These are phyloP conservation scores for Rusavskia elegans DNA, from an alignment of 495 filamentous ascomycete genomes.

Conservation along the genomic window DNA sequence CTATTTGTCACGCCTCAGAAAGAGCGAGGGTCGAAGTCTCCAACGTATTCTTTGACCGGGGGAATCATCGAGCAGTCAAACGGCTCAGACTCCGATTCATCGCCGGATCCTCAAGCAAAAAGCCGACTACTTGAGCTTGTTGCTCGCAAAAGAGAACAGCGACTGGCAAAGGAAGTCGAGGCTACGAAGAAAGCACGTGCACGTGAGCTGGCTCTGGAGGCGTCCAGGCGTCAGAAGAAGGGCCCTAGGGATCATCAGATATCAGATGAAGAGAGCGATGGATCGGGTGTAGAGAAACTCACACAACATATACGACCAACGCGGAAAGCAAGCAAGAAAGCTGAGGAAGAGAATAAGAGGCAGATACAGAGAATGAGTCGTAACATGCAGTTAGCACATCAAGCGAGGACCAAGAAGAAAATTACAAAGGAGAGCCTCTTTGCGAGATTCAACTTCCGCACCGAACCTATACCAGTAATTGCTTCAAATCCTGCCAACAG, in stretches of 20 bases:
- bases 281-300: constrained; percentile 38
- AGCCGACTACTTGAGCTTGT: constrained; percentile 51
- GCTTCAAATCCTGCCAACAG: constrained; percentile 15
- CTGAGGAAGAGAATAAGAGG: constrained; percentile 81
- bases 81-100: constrained; percentile 28
- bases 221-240: constrained; percentile 14
- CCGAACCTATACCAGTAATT: constrained; percentile 14
- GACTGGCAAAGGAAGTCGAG: constrained; percentile 42
- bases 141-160: constrained; percentile 52
- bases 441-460: constrained; percentile 62
- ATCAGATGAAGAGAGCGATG: constrained; percentile 36
- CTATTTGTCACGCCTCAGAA: constrained; percentile 20
- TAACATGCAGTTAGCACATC: constrained; percentile 81
- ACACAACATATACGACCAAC: constrained; percentile 51
- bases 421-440: constrained; percentile 75
- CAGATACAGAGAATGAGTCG: constrained; percentile 85
- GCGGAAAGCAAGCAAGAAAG: constrained; percentile 88
- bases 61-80: constrained; percentile 2
- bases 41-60: constrained; percentile 12
- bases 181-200: constrained; percentile 34
- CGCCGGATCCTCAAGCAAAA: constrained; percentile 31
- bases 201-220: constrained; percentile 20
- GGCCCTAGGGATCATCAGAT: constrained; percentile 11
- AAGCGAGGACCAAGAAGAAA: constrained; percentile 83
- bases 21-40: background rate